phyloP scores from a whole-genome alignment of 257 asterid species.

The Plantago ovata region DNA sequence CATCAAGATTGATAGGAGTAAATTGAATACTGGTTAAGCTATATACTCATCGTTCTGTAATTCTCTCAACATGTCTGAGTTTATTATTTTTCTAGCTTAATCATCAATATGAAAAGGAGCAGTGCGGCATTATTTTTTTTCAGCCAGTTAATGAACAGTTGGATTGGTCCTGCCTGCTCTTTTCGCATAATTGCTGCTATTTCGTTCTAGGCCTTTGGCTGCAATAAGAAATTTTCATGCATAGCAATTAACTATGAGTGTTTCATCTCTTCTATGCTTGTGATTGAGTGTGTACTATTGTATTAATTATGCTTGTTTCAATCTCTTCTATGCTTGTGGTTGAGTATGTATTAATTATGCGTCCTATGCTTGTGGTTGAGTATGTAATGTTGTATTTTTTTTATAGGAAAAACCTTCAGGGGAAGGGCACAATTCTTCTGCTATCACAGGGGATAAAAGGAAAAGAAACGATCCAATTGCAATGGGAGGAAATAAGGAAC shows the following conservation, averaged over 20 bases:
- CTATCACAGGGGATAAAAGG: slow-evolving; percentile 31
- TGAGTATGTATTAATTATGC: slow-evolving; percentile 6
- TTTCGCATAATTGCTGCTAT: too few relatives aligned
- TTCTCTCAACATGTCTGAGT: neutral
- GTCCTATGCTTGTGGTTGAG: neutral
- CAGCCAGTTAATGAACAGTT: neutral
- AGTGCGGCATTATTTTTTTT: neutral
- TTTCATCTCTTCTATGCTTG: neutral
- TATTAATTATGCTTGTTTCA: too few relatives aligned
- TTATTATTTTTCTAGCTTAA: neutral
- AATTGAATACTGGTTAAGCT: too few relatives aligned
- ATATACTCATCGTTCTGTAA: too few relatives aligned
- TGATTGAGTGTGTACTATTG: slow-evolving; percentile 4
- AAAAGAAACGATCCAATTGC: slow-evolving; percentile 36
- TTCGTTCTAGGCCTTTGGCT: too few relatives aligned
- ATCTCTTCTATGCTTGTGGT: neutral
- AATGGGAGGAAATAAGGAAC: slow-evolving; percentile 19
- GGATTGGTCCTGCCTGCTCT: too few relatives aligned
- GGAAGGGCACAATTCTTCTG: too few relatives aligned
- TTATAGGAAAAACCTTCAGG: slow-evolving; percentile 26
- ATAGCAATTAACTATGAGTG: neutral
- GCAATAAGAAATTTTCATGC: neutral
- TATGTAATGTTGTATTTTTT: slow-evolving; percentile 10
- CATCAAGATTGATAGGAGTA: too few relatives aligned
- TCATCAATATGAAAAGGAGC: neutral